phyloP scores from a whole-genome alignment of 2,329 filamentous ascomycete genomes.

The Stemphylium lycopersici region DNA sequence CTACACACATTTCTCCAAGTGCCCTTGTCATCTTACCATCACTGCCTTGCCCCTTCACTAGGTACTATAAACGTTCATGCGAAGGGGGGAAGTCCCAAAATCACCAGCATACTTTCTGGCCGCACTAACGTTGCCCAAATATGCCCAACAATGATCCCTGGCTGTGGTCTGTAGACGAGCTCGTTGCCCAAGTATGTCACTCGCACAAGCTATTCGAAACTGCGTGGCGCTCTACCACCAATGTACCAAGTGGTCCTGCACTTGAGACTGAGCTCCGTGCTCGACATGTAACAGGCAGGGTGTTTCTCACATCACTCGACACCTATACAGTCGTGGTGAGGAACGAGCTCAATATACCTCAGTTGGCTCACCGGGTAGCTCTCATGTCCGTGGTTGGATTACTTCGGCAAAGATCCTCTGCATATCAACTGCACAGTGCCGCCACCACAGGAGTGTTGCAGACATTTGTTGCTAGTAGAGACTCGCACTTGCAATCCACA shows the following conservation, averaged over 20 bases:
- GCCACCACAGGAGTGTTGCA: neutral
- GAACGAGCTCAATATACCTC: slow-evolving; percentile 58
- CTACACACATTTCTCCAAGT: neutral
- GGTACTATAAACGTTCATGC: neutral
- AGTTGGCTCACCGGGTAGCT: slow-evolving; percentile 63
- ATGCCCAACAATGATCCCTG: slow-evolving; percentile 65
- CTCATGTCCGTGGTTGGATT: slow-evolving; percentile 64
- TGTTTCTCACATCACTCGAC: slow-evolving; percentile 65
- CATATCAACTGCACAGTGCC: slow-evolving; percentile 9
- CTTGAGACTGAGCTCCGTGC: slow-evolving; percentile 65
- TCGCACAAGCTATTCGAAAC: slow-evolving; percentile 56
- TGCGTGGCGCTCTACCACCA: slow-evolving; percentile 34
- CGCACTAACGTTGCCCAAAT: neutral
- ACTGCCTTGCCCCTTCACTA: neutral
- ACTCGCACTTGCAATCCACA: neutral
- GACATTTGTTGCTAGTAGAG: neutral
- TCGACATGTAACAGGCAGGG: slow-evolving; percentile 69
- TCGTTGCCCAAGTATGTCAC: slow-evolving; percentile 70
- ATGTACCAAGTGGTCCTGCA: slow-evolving; percentile 55
- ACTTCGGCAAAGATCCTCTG: slow-evolving; percentile 51
- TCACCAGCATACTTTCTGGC: neutral
- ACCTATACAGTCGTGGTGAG: slow-evolving; percentile 55
- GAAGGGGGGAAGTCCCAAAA: neutral
- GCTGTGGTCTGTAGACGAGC: slow-evolving; percentile 71
- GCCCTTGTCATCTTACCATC: neutral